Percentiles rank a stretch among this genome's conserved stretches.
Evolutionary conservation across 345 rosid species (phyloP).

Genomic region (Citrus maxima): DNA sequence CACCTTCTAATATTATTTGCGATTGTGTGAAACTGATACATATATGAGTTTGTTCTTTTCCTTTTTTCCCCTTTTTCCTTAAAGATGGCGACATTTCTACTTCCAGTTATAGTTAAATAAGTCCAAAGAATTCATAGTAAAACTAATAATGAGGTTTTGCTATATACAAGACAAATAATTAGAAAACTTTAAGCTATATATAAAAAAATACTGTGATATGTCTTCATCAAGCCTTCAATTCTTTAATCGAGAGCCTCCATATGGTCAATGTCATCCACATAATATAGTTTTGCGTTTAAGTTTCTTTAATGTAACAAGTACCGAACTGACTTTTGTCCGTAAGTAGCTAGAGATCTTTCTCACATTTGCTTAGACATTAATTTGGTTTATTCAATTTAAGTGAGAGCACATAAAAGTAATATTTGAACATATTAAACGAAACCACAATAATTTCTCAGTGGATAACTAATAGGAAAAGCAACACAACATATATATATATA

Average conservation of each 20-base stretch:
- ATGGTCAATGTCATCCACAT: neutral
- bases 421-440: too few species aligned
- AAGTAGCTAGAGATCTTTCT: neutral
- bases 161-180: neutral
- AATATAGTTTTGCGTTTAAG: too few species aligned
- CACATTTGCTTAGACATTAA: neutral
- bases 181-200: neutral
- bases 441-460: too few species aligned
- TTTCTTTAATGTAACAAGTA: neutral
- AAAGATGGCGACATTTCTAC: neutral
- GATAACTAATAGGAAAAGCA: too few species aligned
- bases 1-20: neutral
- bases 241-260: neutral
- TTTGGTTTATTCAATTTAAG: too few species aligned
- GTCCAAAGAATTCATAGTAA: neutral
- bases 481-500: too few species aligned
- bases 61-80: too few species aligned
- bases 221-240: neutral
- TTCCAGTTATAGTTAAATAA: neutral
- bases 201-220: neutral
- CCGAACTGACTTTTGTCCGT: neutral
- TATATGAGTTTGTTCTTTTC: too few species aligned
- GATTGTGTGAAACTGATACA: too few species aligned
- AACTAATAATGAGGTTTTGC: neutral
- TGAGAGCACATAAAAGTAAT: too few species aligned